Evolutionary conservation across 2,329 filamentous ascomycete species (phyloP).

Genomic region (Fusarium annulatum): DNA sequence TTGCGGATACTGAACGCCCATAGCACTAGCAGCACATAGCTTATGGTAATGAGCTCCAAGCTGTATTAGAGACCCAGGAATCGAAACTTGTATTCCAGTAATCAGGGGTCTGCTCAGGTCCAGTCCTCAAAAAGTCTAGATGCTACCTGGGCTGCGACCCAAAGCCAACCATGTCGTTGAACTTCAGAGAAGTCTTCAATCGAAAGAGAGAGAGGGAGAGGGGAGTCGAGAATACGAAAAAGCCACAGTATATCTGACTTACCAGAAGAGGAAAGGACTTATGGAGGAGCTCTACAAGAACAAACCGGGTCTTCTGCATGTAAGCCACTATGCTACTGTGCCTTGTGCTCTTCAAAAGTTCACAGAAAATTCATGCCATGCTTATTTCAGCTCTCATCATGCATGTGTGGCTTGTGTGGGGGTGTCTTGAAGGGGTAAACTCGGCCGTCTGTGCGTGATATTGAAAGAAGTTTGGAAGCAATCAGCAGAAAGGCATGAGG

Average conservation of each 20-base stretch:
- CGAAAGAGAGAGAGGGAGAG: background rate
- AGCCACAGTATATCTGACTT: background rate
- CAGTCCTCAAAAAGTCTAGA: background rate
- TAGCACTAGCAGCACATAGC: conserved; percentile 8
- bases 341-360: background rate
- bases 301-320: background rate
- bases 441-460: conserved; percentile 19
- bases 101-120: background rate
- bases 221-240: conserved; percentile 20
- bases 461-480: background rate
- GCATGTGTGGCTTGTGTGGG: conserved; percentile 27
- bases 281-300: background rate
- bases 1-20: conserved; percentile 21
- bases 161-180: conserved; percentile 1
- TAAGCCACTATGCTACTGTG: background rate
- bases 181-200: background rate
- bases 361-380: background rate
- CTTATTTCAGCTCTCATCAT: conserved; percentile 11
- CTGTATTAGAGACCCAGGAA: background rate
- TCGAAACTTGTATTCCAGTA: conserved; percentile 5
- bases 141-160: conserved; percentile 9
- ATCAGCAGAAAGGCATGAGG: background rate
- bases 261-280: conserved; percentile 1
- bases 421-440: conserved; percentile 26
- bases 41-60: conserved; percentile 3